Conservation (phyloP, 1,284 basidiomycete genomes). For the Vanrija sp. region DNA sequence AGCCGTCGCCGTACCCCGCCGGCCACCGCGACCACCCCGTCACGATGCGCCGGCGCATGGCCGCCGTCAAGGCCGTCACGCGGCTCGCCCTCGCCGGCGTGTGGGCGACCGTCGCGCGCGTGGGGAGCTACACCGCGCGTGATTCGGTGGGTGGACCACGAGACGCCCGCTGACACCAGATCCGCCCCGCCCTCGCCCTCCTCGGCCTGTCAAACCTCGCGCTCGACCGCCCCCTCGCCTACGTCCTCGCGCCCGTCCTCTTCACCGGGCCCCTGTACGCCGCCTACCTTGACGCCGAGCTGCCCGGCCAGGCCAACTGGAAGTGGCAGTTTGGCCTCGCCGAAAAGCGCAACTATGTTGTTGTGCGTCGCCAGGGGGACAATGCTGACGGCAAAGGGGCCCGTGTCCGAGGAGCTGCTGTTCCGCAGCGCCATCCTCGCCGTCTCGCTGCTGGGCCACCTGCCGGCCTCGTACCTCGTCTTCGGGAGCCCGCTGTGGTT, state of each 20-base stretch:
- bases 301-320: constrained; percentile 59
- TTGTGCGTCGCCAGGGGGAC: constrained; percentile 57
- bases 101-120: constrained; percentile 23
- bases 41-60: constrained; percentile 43
- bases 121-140: constrained; percentile 8
- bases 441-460: constrained; percentile 65
- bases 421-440: constrained; percentile 81
- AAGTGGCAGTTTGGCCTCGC: constrained; percentile 23
- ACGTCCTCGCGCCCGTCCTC: constrained; percentile 70
- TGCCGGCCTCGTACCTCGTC: constrained; percentile 59
- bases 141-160: constrained; percentile 4
- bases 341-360: constrained; percentile 66
- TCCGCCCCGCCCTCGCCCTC: constrained; percentile 27
- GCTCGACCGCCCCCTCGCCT: constrained; percentile 49
- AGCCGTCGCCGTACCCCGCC: neutral
- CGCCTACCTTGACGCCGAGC: constrained; percentile 54
- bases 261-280: constrained; percentile 79
- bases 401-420: constrained; percentile 86
- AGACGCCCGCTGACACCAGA: constrained; percentile 9
- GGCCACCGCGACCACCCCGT: constrained; percentile 46
- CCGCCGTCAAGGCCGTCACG: constrained; percentile 41
- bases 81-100: constrained; percentile 31
- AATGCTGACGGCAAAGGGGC: constrained; percentile 58
- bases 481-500: constrained; percentile 82
- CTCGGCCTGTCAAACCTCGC: constrained; percentile 28